Evolutionary conservation across 352 stramenopile genomes (phyloP).

Genomic region (Phytophthora megakarya): DNA sequence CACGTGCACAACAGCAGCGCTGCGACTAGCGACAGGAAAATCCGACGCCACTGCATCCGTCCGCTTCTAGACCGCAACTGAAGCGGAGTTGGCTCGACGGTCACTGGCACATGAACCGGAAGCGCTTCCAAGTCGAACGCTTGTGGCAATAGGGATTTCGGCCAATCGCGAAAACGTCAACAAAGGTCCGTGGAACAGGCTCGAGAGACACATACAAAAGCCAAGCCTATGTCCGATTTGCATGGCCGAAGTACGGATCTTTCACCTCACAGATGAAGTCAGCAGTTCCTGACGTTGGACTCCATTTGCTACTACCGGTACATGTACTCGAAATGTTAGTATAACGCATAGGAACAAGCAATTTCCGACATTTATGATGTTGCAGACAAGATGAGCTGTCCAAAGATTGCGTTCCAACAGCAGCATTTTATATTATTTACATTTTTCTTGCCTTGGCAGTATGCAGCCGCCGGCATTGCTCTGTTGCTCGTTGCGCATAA

Average conservation of each 20-base stretch:
- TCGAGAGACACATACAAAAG: constrained; percentile 8
- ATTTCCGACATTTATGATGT: neutral
- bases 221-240: constrained; percentile 2
- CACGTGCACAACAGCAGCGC: constrained; percentile 12
- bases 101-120: constrained; percentile 13
- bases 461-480: neutral
- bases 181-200: constrained; percentile 5
- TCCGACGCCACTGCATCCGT: constrained; percentile 20
- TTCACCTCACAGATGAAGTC: neutral
- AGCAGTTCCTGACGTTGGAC: constrained; percentile 16
- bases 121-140: constrained; percentile 2
- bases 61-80: neutral
- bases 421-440: constrained; percentile 23
- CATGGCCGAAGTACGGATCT: neutral
- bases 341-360: neutral
- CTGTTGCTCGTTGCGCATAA: constrained; percentile 7
- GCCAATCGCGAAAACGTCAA: constrained; percentile 20
- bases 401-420: constrained; percentile 7
- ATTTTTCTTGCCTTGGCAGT: constrained; percentile 3
- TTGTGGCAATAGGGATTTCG: constrained; percentile 13
- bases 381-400: neutral
- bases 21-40: constrained; percentile 20
- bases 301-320: no score
- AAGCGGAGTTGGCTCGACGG: neutral
- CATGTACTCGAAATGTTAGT: neutral